Evolutionary conservation across 169 alveolate genomes (phyloP), one percentile per base, ranked within the genome.

Genomic region (Plasmodium ovale): DNA sequence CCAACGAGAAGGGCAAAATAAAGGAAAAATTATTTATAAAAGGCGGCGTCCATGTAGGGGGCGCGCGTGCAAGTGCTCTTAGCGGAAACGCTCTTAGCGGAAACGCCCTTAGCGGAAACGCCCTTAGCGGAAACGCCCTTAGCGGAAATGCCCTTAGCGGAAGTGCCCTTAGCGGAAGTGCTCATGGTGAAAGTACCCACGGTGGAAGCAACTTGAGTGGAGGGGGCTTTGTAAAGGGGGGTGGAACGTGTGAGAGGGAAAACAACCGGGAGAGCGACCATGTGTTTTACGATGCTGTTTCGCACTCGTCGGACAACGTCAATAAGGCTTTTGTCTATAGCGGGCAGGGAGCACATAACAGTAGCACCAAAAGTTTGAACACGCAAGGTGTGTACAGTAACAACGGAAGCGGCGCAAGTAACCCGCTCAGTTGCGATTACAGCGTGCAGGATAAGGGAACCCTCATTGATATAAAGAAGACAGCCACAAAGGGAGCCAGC

Each of bases 221-320:
- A n/a, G n/a, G n/a, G n/a, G n/a, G n/a, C n/a, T n/a, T n/a, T n/a
- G n/a, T n/a, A n/a, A n/a, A n/a, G n/a, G n/a, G n/a, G n/a, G n/a
- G n/a, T n/a, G n/a, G n/a, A n/a, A n/a, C n/a, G n/a, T n/a, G n/a
- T n/a, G n/a, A n/a, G n/a, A n/a, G n/a, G n/a, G n/a, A n/a, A n/a
- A n/a, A n/a, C n/a, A n/a, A n/a, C n/a, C n/a, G 25, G 60, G 54
- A 60, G 0, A 60, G 56, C 21, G 82, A 79, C 2, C 62, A 79
- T 60, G 65, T 79, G 39, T 79, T 79, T 79, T 79, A 35, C 42
- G 89, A 79, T 79, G 89, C 89, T 44, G 29, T 79, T 42, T 79
- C 89, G 0, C 49, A 67, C 31, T 10, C 51, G 2, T 12, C 71
- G 0, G 70, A 65, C 33, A 79, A 58, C 21, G 21, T 16, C 0